phyloP scores from a whole-genome alignment of 768 basidiomycete genomes.

The Amanita thiersii region DNA sequence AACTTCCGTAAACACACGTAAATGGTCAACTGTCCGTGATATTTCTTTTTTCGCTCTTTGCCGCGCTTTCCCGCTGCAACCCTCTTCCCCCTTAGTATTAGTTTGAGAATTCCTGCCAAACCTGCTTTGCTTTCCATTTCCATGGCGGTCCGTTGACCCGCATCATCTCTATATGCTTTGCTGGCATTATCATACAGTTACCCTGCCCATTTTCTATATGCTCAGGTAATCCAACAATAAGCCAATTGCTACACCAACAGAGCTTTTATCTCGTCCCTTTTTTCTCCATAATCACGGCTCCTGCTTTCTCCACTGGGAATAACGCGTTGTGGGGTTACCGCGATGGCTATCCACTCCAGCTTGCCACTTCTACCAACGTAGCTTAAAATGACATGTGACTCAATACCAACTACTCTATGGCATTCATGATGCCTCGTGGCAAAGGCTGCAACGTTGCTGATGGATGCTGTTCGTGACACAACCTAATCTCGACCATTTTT shows the following conservation, averaged over 20 bases:
- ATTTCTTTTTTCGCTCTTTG: not conserved
- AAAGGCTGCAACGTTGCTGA: not conserved
- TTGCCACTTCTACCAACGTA: slow-evolving; percentile 2
- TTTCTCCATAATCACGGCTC: slow-evolving; percentile 3
- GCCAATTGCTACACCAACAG: not conserved
- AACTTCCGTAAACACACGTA: slow-evolving; percentile 6
- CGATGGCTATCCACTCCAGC: slow-evolving; percentile 1
- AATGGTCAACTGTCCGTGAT: not conserved
- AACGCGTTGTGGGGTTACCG: not conserved
- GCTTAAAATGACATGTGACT: slow-evolving; percentile 6
- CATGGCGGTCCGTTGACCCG: too few relatives aligned
- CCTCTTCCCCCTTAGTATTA: not conserved
- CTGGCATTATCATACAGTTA: too few relatives aligned
- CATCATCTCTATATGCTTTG: too few relatives aligned
- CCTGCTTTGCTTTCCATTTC: not conserved
- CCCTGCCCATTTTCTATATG: too few relatives aligned
- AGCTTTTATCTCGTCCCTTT: not conserved
- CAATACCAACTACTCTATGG: not conserved
- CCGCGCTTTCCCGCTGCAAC: not conserved
- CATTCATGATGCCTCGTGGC: slow-evolving; percentile 5
- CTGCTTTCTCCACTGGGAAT: not conserved
- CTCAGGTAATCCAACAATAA: not conserved
- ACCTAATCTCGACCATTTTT: slow-evolving; percentile 5
- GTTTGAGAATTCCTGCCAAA: not conserved
- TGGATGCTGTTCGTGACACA: slow-evolving; percentile 6